phyloP scores from a whole-genome alignment of 352 stramenopile species.

The Phytophthora meadii region DNA sequence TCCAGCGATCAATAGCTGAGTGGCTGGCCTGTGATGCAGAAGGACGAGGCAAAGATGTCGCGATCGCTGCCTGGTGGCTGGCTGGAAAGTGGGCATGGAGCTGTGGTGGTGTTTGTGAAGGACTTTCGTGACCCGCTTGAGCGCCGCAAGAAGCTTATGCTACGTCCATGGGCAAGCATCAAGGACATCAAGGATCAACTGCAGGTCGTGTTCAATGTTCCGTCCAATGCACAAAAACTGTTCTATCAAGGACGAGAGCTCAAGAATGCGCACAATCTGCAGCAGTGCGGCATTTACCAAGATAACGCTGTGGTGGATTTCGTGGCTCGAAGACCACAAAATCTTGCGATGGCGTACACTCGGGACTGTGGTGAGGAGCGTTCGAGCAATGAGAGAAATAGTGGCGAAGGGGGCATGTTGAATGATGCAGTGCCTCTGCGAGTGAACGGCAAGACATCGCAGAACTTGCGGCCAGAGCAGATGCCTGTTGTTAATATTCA shows the following conservation, averaged over 20 bases:
- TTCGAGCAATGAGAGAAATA: constrained; percentile 15
- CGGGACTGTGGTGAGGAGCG: constrained; percentile 19
- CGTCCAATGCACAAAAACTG: constrained; percentile 80
- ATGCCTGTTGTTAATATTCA: constrained; percentile 79
- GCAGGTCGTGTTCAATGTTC: constrained; percentile 85
- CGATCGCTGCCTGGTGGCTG: constrained; percentile 77
- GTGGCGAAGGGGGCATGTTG: constrained; percentile 11
- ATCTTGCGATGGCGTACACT: constrained; percentile 56
- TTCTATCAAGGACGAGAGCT: constrained; percentile 85
- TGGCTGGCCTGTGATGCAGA: constrained; percentile 36
- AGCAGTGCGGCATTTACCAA: constrained; percentile 87
- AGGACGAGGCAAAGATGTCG: constrained; percentile 62
- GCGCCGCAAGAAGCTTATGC: constrained; percentile 85
- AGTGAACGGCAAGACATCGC: constrained; percentile 27
- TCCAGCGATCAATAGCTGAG: not conserved
- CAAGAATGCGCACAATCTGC: constrained; percentile 84
- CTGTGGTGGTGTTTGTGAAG: constrained; percentile 75
- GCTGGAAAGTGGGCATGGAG: constrained; percentile 79
- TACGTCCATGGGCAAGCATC: constrained; percentile 79
- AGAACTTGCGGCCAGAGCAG: constrained; percentile 58
- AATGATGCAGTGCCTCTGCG: constrained; percentile 16
- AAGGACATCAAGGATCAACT: constrained; percentile 90
- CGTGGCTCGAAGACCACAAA: constrained; percentile 68
- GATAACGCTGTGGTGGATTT: constrained; percentile 84
- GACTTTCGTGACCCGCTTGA: constrained; percentile 84